phyloP scores from a whole-genome alignment of 140 eudicot species.

The Oenanthe javanica region DNA sequence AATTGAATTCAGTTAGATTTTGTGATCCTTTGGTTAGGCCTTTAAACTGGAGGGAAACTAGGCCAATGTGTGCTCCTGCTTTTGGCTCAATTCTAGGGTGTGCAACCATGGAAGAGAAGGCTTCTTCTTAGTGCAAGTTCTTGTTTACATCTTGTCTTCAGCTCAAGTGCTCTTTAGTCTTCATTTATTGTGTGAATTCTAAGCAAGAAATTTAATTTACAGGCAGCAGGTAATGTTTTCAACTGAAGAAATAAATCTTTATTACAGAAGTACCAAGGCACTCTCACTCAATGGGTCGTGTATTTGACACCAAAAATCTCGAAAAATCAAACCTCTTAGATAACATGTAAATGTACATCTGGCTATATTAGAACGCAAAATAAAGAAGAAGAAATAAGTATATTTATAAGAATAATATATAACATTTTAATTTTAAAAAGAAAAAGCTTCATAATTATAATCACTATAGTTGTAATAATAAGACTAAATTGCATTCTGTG shows the following conservation, averaged over 20 bases:
- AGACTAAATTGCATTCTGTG: too few relatives aligned
- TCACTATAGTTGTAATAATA: too few relatives aligned
- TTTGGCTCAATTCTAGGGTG: conserved; percentile 15
- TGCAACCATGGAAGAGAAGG: conserved; percentile 16
- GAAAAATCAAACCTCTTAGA: too few relatives aligned
- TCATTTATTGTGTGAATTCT: neutral
- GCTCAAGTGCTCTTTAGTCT: neutral
- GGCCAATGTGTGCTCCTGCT: conserved; percentile 11
- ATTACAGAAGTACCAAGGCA: too few relatives aligned
- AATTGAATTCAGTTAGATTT: conserved; percentile 8
- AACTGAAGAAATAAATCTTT: neutral
- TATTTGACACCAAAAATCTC: too few relatives aligned
- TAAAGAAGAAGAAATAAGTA: too few relatives aligned
- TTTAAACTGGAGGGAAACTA: conserved; percentile 16
- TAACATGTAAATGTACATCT: too few relatives aligned
- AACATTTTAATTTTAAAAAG: too few relatives aligned
- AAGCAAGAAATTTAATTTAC: neutral
- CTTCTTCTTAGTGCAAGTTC: neutral
- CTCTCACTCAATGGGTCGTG: too few relatives aligned
- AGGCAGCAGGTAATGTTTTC: neutral
- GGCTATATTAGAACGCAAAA: too few relatives aligned
- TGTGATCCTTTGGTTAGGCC: conserved; percentile 13
- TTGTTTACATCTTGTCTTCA: neutral
- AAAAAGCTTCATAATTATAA: too few relatives aligned
- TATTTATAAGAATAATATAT: too few relatives aligned